Percentiles rank a stretch among this genome's conserved stretches.
phyloP scores from a whole-genome alignment of 139 green algal genomes.

The Yamagishiella unicocca region DNA sequence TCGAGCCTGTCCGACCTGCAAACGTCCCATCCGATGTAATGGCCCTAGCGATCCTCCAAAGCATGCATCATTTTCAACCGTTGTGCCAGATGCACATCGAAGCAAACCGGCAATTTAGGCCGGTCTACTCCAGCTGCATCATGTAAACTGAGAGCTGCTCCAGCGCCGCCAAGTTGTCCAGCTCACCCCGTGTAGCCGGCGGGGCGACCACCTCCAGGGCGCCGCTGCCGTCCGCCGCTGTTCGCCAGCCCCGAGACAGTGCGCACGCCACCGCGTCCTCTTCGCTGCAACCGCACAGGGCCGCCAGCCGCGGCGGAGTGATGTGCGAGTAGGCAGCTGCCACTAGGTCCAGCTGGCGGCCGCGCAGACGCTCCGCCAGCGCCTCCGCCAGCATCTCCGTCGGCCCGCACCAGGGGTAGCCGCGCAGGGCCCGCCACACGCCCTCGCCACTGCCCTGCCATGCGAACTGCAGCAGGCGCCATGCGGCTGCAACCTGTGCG shows the following conservation, averaged over 20 bases:
- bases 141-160: constrained; percentile 41
- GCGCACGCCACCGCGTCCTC: constrained; percentile 14
- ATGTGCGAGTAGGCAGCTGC: constrained; percentile 27
- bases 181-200: background rate
- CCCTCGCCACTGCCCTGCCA: constrained; percentile 45
- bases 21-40: too few species aligned
- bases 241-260: background rate
- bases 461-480: constrained; percentile 30
- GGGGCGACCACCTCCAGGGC: constrained; percentile 30
- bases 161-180: constrained; percentile 25
- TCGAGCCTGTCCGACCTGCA: too few species aligned
- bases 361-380: constrained; percentile 14
- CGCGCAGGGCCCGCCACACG: constrained; percentile 37
- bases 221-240: background rate
- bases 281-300: constrained; percentile 34
- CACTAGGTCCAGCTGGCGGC: constrained; percentile 32
- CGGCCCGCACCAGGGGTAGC: background rate
- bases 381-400: background rate
- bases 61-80: too few species aligned
- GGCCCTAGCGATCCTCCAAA: too few species aligned
- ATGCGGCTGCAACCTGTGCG: constrained; percentile 10
- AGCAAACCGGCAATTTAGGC: too few species aligned
- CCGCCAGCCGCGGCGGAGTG: constrained; percentile 6
- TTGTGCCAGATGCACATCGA: too few species aligned
- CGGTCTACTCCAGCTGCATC: constrained; percentile 39